Conservation (phyloP, 805 yeast genomes). For the Clavispora carvajalis region DNA sequence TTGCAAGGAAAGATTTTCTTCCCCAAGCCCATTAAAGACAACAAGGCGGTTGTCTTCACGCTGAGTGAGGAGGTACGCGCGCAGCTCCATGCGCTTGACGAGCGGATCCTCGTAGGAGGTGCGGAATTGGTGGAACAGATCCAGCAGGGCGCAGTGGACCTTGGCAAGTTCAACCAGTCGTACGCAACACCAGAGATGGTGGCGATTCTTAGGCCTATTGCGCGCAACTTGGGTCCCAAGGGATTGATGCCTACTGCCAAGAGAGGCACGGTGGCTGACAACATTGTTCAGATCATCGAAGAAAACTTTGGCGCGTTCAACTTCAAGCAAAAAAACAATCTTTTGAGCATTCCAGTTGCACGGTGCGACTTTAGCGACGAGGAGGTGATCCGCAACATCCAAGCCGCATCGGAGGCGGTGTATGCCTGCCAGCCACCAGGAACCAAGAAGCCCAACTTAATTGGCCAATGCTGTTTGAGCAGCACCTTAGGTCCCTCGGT, state of each 20-base stretch:
- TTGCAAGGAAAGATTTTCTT: conserved; percentile 66
- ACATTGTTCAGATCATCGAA: conserved; percentile 49
- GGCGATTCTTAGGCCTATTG: conserved; percentile 57
- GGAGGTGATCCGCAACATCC: conserved; percentile 67
- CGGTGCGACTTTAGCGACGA: conserved; percentile 72
- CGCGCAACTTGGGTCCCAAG: conserved; percentile 80
- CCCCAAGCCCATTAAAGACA: conserved; percentile 66
- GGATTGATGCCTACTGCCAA: conserved; percentile 86
- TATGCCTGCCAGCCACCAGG: conserved; percentile 51
- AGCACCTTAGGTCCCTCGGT: conserved; percentile 79
- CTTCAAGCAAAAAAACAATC: conserved; percentile 67
- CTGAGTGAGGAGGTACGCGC: conserved; percentile 46
- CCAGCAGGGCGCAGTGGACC: conserved; percentile 40
- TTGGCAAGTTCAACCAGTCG: conserved; percentile 61
- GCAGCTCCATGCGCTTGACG: conserved; percentile 55
- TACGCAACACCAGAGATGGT: conserved; percentile 83
- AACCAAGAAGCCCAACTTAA: conserved; percentile 58
- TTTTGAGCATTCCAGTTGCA: conserved; percentile 66
- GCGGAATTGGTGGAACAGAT: conserved; percentile 61
- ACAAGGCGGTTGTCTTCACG: conserved; percentile 66
- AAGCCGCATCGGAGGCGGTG: conserved; percentile 61
- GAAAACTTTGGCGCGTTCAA: conserved; percentile 63
- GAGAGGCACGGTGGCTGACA: conserved; percentile 79
- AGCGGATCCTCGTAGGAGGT: conserved; percentile 60
- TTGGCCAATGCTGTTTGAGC: conserved; percentile 65